Percentiles rank a stretch among this genome's conserved stretches.
phyloP scores from a whole-genome alignment of 1,284 basidiomycete species.

The Ceratorhiza oryzae-sativae region DNA sequence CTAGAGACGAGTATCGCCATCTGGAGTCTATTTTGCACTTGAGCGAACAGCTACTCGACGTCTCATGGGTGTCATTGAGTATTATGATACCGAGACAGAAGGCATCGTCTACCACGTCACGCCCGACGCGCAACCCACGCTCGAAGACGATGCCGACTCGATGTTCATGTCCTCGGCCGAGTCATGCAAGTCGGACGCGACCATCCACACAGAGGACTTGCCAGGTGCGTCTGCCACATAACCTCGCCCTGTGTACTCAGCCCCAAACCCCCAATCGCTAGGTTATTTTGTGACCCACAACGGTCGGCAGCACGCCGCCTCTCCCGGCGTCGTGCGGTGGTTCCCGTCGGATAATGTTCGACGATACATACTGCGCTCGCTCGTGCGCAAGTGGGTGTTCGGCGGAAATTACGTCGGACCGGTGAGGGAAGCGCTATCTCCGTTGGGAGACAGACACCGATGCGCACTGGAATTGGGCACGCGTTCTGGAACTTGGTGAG shows the following conservation, averaged over 20 bases:
- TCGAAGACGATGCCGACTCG: neutral
- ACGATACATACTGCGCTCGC: neutral
- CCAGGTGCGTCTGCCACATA: neutral
- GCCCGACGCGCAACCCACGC: neutral
- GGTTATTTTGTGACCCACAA: neutral
- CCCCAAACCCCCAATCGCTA: neutral
- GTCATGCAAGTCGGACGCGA: neutral
- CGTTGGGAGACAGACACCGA: neutral
- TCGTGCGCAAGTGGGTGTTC: neutral
- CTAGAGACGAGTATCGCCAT: too few species aligned
- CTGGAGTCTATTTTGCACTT: too few species aligned
- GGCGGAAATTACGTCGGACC: slow-evolving; percentile 7
- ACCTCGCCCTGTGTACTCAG: too few species aligned
- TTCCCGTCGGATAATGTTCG: slow-evolving; percentile 2
- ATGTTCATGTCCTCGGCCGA: neutral
- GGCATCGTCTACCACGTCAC: slow-evolving; percentile 16
- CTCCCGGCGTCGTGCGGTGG: neutral
- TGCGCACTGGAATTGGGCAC: neutral
- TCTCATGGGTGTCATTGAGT: neutral
- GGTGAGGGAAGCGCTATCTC: neutral
- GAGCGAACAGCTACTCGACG: too few species aligned
- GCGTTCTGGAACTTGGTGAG: neutral
- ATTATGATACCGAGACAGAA: slow-evolving; percentile 16
- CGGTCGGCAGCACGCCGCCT: neutral
- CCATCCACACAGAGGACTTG: slow-evolving; percentile 7